phyloP scores from a whole-genome alignment of 2,329 filamentous ascomycete genomes.

The Pseudogymnoascus sp. region DNA sequence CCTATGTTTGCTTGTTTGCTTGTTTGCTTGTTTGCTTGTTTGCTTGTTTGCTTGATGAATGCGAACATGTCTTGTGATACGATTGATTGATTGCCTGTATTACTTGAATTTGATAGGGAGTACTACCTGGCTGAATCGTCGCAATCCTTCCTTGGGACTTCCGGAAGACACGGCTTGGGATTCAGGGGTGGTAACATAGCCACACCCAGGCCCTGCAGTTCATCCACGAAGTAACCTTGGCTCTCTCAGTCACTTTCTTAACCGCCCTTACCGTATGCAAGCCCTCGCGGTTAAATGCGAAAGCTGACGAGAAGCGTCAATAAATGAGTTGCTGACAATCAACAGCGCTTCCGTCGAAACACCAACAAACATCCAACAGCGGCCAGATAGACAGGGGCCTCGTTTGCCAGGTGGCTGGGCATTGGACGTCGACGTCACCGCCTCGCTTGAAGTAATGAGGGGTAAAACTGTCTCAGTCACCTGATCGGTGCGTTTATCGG shows the following conservation, averaged over 20 bases:
- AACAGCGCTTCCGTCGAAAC: not conserved
- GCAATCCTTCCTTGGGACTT: not conserved
- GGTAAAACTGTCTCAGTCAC: not conserved
- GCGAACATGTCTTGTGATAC: not conserved
- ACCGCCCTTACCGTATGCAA: not conserved
- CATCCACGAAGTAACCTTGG: not conserved
- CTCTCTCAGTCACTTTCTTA: not conserved
- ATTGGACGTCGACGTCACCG: not conserved
- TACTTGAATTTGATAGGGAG: not conserved
- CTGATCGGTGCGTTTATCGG: not conserved
- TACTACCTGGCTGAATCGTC: not conserved
- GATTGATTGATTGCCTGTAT: not conserved
- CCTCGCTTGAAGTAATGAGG: not conserved
- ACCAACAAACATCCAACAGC: not conserved
- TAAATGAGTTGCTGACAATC: not conserved
- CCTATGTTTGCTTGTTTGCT: not conserved
- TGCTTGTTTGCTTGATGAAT: not conserved
- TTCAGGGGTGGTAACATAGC: not conserved
- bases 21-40: not conserved
- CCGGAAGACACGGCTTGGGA: not conserved
- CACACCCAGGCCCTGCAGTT: not conserved
- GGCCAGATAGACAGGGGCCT: not conserved
- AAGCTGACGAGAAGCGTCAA: not conserved
- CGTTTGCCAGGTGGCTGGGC: not conserved
- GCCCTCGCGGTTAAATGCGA: not conserved